Evolutionary conservation across 768 basidiomycete genomes (phyloP).

Genomic region (Tricholoma bakamatsutake): DNA sequence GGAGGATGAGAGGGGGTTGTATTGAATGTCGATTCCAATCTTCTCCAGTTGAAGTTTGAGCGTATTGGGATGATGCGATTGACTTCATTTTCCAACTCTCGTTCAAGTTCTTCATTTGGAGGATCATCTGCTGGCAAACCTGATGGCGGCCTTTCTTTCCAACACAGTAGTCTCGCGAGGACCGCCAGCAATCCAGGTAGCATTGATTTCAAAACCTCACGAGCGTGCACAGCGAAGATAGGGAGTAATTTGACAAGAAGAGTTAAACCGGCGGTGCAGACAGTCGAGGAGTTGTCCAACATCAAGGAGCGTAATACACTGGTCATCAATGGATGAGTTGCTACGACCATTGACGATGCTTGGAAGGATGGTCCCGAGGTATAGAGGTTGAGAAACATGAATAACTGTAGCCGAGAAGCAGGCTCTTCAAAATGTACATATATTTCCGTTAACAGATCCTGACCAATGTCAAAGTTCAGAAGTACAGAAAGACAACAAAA

Average conservation of each 20-base stretch:
- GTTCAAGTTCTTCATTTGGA: conserved; percentile 30
- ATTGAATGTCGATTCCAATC: conserved; percentile 56
- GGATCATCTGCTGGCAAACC: conserved; percentile 23
- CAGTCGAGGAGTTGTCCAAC: conserved; percentile 70
- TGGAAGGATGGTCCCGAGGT: conserved; percentile 50
- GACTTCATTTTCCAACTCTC: conserved; percentile 33
- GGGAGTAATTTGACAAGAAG: conserved; percentile 71
- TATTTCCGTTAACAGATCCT: conserved; percentile 71
- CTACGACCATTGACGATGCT: conserved; percentile 42
- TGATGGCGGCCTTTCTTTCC: conserved; percentile 51
- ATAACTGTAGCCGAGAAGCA: conserved; percentile 60
- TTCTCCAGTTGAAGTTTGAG: conserved; percentile 62
- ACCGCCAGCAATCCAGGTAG: conserved; percentile 64
- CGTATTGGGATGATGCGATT: conserved; percentile 36
- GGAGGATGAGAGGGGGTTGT: conserved; percentile 49
- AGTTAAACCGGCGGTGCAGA: conserved; percentile 57
- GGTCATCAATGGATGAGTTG: conserved; percentile 56
- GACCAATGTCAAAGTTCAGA: conserved; percentile 9
- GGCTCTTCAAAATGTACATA: conserved; percentile 56
- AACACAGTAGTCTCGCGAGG: conserved; percentile 67
- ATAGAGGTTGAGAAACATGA: conserved; percentile 60
- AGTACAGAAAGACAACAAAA: not conserved
- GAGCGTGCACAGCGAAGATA: conserved; percentile 61
- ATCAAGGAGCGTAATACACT: conserved; percentile 63
- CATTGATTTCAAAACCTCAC: conserved; percentile 45